Conservation (phyloP, 306 rosid species). For the Citrullus mucosospermus region DNA sequence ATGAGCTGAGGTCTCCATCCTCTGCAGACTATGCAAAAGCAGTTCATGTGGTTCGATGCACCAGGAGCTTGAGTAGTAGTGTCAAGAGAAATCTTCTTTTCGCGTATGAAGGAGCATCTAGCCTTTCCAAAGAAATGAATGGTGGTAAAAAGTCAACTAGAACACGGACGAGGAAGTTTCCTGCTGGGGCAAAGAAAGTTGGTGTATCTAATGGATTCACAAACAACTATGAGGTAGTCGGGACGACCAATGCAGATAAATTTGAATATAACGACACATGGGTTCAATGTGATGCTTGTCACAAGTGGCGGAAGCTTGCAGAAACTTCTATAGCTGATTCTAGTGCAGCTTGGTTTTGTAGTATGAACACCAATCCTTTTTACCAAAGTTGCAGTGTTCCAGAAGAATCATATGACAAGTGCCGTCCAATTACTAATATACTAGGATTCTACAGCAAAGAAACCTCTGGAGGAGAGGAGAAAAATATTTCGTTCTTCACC, state of each 20-base stretch:
- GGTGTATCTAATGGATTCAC: constrained; percentile 22
- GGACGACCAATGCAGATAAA: constrained; percentile 17
- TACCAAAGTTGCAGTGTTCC: constrained; percentile 63
- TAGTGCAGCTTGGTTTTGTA: constrained; percentile 81
- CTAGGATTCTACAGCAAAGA: constrained; percentile 72
- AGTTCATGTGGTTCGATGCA: constrained; percentile 24
- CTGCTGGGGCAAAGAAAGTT: constrained; percentile 25
- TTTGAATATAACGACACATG: constrained; percentile 54
- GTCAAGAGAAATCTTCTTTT: constrained; percentile 39
- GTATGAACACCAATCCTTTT: constrained; percentile 64
- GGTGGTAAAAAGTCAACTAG: constrained; percentile 18
- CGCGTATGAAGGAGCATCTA: constrained; percentile 32
- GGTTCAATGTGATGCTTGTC: constrained; percentile 93
- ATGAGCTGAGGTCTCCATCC: constrained; percentile 31
- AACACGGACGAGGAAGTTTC: constrained; percentile 18
- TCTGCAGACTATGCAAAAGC: constrained; percentile 29
- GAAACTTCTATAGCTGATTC: constrained; percentile 41
- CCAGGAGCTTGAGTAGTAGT: constrained; percentile 44
- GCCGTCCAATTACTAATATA: constrained; percentile 42
- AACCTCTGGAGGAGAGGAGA: constrained; percentile 52
- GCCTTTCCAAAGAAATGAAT: constrained; percentile 19
- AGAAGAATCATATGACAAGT: constrained; percentile 47
- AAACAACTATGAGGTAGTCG: constrained; percentile 17
- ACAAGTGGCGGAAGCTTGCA: constrained; percentile 79
- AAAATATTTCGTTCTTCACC: constrained; percentile 64